phyloP scores from a whole-genome alignment of 31 red algal genomes.

The Odonthalia washingtoniensis region DNA sequence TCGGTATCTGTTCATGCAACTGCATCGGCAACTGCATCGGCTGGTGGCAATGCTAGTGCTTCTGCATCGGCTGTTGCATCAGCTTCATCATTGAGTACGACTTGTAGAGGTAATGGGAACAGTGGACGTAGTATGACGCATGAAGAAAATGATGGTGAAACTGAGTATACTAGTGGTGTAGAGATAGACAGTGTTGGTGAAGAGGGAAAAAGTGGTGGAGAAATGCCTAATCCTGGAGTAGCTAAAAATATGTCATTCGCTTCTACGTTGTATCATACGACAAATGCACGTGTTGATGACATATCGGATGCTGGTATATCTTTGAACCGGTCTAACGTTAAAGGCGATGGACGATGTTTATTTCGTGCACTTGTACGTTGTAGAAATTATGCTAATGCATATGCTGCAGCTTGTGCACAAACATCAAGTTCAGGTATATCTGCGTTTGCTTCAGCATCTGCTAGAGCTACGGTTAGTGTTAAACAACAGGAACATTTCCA shows the following conservation, averaged over 20 bases:
- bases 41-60: background rate
- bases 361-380: constrained; percentile 78
- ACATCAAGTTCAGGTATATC: too few species aligned
- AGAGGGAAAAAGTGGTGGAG: too few species aligned
- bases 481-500: too few species aligned
- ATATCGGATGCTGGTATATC: constrained; percentile 63
- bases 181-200: too few species aligned
- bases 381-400: constrained; percentile 43
- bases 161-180: too few species aligned
- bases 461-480: too few species aligned
- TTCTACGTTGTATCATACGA: constrained; percentile 66
- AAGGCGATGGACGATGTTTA: constrained; percentile 87
- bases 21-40: background rate
- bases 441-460: too few species aligned
- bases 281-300: constrained; percentile 47
- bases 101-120: too few species aligned
- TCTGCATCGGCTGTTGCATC: background rate
- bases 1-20: background rate
- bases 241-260: constrained; percentile 69
- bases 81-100: background rate
- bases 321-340: constrained; percentile 59
- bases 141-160: too few species aligned
- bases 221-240: background rate
- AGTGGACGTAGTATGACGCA: too few species aligned
- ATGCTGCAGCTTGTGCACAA: too few species aligned